Percentiles rank a stretch among this genome's conserved stretches.
Evolutionary conservation across 2,329 filamentous ascomycete genomes (phyloP).

Genomic region (Calonectria hongkongensis): DNA sequence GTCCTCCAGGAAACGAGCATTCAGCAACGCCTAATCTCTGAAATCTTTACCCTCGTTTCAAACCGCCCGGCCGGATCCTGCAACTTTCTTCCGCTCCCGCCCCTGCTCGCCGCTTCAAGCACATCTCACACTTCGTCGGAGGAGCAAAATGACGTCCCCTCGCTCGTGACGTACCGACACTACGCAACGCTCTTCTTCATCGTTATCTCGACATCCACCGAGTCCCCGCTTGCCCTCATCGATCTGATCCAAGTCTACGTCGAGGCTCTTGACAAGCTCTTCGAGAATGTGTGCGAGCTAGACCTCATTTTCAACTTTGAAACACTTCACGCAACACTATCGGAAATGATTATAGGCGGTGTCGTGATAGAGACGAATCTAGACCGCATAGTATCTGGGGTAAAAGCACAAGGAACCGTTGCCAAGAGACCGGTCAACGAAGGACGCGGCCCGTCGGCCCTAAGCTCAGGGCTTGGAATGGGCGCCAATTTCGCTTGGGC

Average conservation of each 20-base stretch:
- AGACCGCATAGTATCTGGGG: conserved; percentile 90
- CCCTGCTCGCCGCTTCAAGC: conserved; percentile 77
- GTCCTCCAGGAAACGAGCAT: conserved; percentile 89
- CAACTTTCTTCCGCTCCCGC: conserved; percentile 92
- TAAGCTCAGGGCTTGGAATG: conserved; percentile 73
- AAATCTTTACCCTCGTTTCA: conserved; percentile 97
- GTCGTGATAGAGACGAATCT: conserved; percentile 95
- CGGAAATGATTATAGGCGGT: conserved; percentile 96
- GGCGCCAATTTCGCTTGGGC: conserved; percentile 76
- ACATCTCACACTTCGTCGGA: conserved; percentile 79
- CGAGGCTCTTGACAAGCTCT: conserved; percentile 93
- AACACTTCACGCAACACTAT: conserved; percentile 91
- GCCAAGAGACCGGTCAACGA: conserved; percentile 88
- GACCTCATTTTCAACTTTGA: conserved; percentile 99
- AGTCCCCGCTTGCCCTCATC: conserved; percentile 94
- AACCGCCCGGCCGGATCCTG: conserved; percentile 94
- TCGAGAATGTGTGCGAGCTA: conserved; percentile 98
- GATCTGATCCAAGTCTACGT: conserved; percentile 99
- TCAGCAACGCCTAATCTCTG: conserved; percentile 95
- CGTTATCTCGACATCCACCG: conserved; percentile 95
- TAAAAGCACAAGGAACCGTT: conserved; percentile 84
- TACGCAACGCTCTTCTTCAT: conserved; percentile 99
- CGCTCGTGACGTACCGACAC: conserved; percentile 97
- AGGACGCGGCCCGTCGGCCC: conserved; percentile 65
- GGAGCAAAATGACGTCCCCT: conserved; percentile 90